Conservation (phyloP, 352 stramenopile species). For the Globisporangium irregulare region DNA sequence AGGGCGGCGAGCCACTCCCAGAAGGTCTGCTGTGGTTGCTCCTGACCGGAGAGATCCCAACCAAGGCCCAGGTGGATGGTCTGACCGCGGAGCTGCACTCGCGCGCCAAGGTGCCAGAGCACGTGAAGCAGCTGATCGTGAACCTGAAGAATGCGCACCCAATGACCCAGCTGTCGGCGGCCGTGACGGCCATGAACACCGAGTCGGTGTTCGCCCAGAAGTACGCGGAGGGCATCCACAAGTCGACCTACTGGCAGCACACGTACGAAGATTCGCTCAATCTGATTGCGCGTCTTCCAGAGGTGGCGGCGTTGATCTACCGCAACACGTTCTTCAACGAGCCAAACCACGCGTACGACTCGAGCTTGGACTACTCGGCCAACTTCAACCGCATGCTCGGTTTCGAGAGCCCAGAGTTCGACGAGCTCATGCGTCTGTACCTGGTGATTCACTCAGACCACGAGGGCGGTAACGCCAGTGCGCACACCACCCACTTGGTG, state of each 20-base stretch:
- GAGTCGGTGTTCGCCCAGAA: constrained; percentile 96
- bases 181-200: constrained; percentile 93
- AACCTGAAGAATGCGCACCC: constrained; percentile 97
- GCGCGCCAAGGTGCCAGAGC: constrained; percentile 92
- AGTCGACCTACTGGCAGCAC: constrained; percentile 98
- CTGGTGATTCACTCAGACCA: constrained; percentile 99
- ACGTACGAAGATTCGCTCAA: constrained; percentile 98
- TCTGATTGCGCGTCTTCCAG: constrained; percentile 95
- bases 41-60: constrained; percentile 96
- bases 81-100: constrained; percentile 96
- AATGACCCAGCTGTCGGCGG: constrained; percentile 98
- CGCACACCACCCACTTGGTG: constrained; percentile 98
- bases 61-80: constrained; percentile 93
- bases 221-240: constrained; percentile 96
- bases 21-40: constrained; percentile 98
- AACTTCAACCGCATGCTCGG: constrained; percentile 99
- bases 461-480: constrained; percentile 98
- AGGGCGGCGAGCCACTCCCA: constrained; percentile 94
- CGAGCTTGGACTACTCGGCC: constrained; percentile 96
- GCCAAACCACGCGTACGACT: constrained; percentile 90
- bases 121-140: constrained; percentile 95
- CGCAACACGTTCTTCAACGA: constrained; percentile 98
- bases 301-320: constrained; percentile 98
- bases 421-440: constrained; percentile 99
- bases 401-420: constrained; percentile 95